Conservation (phyloP, 2,329 filamentous ascomycete species). For the Trichoderma gracile region DNA sequence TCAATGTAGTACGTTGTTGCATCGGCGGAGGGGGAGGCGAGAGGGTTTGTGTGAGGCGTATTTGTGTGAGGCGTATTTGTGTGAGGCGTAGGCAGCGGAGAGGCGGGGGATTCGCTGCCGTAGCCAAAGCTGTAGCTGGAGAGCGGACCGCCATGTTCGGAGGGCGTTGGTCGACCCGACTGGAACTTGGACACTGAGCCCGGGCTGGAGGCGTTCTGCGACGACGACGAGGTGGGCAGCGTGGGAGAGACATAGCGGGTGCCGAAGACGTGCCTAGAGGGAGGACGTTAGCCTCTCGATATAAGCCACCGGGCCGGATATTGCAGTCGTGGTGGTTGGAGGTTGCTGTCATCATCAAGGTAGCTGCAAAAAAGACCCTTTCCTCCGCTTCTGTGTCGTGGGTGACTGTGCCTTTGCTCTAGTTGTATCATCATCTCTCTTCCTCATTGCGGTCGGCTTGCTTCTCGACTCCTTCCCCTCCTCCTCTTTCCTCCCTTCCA, state of each 20-base stretch:
- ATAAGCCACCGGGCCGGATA: neutral
- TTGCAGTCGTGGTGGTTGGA: neutral
- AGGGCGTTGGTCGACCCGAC: constrained; percentile 47
- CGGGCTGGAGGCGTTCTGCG: constrained; percentile 48
- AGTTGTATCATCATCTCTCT: neutral
- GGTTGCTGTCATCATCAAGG: too few relatives aligned
- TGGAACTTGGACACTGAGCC: constrained; percentile 46
- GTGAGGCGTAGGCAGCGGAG: constrained; percentile 40
- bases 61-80: constrained; percentile 38
- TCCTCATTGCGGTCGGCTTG: neutral
- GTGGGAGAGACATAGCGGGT: constrained; percentile 57
- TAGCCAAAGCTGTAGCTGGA: constrained; percentile 40
- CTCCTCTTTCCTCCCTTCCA: neutral
- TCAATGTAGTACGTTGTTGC: constrained; percentile 55
- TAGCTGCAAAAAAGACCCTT: neutral
- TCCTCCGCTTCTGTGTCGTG: neutral
- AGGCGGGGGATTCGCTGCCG: constrained; percentile 44
- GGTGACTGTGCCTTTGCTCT: neutral
- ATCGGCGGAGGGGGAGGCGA: constrained; percentile 45
- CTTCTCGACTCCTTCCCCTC: neutral
- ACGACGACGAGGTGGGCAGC: constrained; percentile 50
- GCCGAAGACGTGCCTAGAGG: constrained; percentile 64
- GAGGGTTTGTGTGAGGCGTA: constrained; percentile 37
- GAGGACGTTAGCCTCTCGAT: constrained; percentile 12
- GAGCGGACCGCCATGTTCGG: constrained; percentile 38